Evolutionary conservation across 495 filamentous ascomycete species (phyloP).

Genomic region (Letharia columbiana): DNA sequence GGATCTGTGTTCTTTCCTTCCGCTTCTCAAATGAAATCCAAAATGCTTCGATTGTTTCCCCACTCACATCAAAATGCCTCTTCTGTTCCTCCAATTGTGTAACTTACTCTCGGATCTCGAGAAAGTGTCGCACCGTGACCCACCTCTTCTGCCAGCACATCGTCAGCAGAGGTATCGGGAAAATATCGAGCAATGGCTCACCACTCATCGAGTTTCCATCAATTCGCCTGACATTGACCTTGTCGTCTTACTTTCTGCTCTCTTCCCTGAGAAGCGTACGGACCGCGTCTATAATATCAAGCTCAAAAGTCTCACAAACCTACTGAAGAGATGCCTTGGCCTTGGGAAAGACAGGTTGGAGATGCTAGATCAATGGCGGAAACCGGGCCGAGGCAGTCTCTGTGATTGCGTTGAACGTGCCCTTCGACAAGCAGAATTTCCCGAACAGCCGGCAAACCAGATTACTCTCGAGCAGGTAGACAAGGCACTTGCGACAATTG

Average conservation of each 20-base stretch:
- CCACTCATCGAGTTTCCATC: slow-evolving; percentile 43
- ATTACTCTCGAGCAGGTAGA: slow-evolving; percentile 74
- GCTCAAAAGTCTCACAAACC: slow-evolving; percentile 46
- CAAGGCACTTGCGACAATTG: slow-evolving; percentile 49
- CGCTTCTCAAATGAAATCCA: neutral
- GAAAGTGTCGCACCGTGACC: slow-evolving; percentile 26
- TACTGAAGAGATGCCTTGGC: slow-evolving; percentile 54
- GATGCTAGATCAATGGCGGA: slow-evolving; percentile 54
- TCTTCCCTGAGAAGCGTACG: slow-evolving; percentile 64
- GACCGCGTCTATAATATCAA: slow-evolving; percentile 69
- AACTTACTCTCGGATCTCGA: slow-evolving; percentile 52
- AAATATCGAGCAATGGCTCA: slow-evolving; percentile 49
- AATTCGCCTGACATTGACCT: slow-evolving; percentile 43
- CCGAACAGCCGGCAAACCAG: slow-evolving; percentile 27
- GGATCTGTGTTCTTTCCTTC: neutral
- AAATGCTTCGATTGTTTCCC: neutral
- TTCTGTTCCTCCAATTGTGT: slow-evolving; percentile 53
- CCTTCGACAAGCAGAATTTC: slow-evolving; percentile 53
- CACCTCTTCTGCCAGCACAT: slow-evolving; percentile 15
- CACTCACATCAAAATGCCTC: slow-evolving; percentile 40
- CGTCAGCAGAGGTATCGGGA: slow-evolving; percentile 28
- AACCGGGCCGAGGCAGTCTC: slow-evolving; percentile 53
- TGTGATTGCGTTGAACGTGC: slow-evolving; percentile 60
- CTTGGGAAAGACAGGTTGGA: slow-evolving; percentile 50
- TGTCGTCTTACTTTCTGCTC: slow-evolving; percentile 57